Evolutionary conservation across 2,329 filamentous ascomycete genomes (phyloP).

Genomic region (Orbilia javanica): DNA sequence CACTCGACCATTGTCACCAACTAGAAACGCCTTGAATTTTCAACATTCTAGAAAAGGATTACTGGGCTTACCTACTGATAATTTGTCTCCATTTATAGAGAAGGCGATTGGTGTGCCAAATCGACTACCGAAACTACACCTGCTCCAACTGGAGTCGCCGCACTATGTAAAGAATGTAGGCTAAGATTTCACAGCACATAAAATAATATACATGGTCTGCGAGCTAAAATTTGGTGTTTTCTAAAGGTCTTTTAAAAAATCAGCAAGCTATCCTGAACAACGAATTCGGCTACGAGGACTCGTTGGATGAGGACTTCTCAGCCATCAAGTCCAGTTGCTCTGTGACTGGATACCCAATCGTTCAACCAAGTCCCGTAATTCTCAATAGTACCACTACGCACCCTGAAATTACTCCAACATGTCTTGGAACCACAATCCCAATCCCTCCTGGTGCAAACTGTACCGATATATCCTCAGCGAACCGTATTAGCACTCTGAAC

Average conservation of each 20-base stretch:
- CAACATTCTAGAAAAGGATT: conserved; percentile 1
- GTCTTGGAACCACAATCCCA: conserved; percentile 39
- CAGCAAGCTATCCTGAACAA: conserved; percentile 40
- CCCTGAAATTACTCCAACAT: conserved; percentile 40
- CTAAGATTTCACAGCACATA: neutral
- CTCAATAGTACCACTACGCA: conserved; percentile 39
- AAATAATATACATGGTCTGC: conserved; percentile 2
- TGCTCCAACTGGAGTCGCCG: conserved; percentile 32
- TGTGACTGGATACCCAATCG: conserved; percentile 41
- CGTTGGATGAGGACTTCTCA: conserved; percentile 38
- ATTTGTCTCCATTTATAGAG: conserved; percentile 16
- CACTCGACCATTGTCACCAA: neutral
- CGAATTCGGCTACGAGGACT: conserved; percentile 44
- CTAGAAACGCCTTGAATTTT: neutral
- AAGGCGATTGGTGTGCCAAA: conserved; percentile 44
- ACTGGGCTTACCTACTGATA: neutral
- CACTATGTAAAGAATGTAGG: conserved; percentile 43
- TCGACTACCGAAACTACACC: conserved; percentile 38
- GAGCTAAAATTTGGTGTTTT: conserved; percentile 19
- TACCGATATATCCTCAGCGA: conserved; percentile 44
- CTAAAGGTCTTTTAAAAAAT: conserved; percentile 37
- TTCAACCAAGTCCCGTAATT: conserved; percentile 36
- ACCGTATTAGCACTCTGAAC: conserved; percentile 57
- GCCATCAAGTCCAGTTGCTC: conserved; percentile 44
- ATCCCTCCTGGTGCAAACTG: conserved; percentile 46